Base-by-base conservation (phyloP, 1,284 basidiomycete genomes). In the Trichosporon sp. region DNA sequence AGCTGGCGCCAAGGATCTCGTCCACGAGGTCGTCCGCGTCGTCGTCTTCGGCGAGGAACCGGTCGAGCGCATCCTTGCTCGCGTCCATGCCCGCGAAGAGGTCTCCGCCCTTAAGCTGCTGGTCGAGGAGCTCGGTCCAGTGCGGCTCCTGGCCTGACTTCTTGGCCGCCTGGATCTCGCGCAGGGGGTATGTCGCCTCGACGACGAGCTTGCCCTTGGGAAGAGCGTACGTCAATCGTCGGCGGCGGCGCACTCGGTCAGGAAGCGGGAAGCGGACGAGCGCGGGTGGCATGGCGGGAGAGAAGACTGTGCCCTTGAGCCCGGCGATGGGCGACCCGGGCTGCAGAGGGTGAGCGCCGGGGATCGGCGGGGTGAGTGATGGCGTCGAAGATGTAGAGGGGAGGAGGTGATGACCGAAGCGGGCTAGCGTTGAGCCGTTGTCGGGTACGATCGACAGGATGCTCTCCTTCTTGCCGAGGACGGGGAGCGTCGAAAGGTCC, bases 211-310 rank as follows among this genome's bases (percentile, higher is more conserved):
- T 57, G 27, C 61, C 40, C 10, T 14, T 29, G 2, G 33, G 40
- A 6, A 54, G 32, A n/a, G 33, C 34, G 58, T 68, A 68, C 21
- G 62, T 65, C 19, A 72, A 36, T 16, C 65, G 59, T 5, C 68
- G 67, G 21, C 57, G 19, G 4, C 67, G 64, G n/a, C 27, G 36
- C 1, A 58, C 27, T 8, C 58, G 11, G 0, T 32, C 40, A 1
- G 46, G 32, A 0, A 68, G 58, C 16, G 65, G 66, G 36, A 60
- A 64, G n/a, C 64, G 66, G 33, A 67, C 40, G 36, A 70, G 68
- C 2, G 60, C 57, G 3, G 70, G 67, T 4, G 70, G 67, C 2
- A 64, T 7, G 36, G 62, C 59, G 7, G 66, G 66, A 29, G 49
- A 52, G 60, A 68, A 68, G n/a, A 68, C 34, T 5, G 64, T 54